phyloP scores from a whole-genome alignment of 2,329 filamentous ascomycete species.

The Sphaerulina populicola region DNA sequence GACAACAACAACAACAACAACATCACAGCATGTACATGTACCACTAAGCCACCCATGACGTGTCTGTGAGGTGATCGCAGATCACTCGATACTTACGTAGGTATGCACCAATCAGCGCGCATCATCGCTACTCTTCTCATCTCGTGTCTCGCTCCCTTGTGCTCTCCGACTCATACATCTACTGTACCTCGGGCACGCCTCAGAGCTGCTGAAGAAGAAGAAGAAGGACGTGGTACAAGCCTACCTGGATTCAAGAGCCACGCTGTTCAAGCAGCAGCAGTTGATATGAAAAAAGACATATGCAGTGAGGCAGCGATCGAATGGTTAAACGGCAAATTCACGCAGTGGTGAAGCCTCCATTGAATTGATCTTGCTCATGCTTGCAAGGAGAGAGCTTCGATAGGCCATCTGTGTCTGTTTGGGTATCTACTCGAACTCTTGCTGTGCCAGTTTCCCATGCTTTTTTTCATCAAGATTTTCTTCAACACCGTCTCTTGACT shows the following conservation, averaged over 20 bases:
- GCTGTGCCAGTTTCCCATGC: constrained; percentile 22
- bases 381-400: constrained; percentile 27
- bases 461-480: constrained; percentile 15
- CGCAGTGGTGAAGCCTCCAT: constrained; percentile 31
- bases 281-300: not conserved
- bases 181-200: too few species aligned
- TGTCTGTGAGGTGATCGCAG: not conserved
- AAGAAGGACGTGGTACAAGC: too few species aligned
- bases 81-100: not conserved
- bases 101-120: not conserved
- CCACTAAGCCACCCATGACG: not conserved
- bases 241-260: too few species aligned
- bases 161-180: too few species aligned
- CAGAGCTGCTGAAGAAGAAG: not conserved
- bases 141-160: too few species aligned
- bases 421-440: constrained; percentile 24
- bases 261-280: too few species aligned
- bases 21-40: not conserved
- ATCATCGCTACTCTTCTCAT: too few species aligned
- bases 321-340: constrained; percentile 32
- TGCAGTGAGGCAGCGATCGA: constrained; percentile 31
- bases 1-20: too few species aligned
- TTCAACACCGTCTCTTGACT: constrained; percentile 6
- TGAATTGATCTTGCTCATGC: constrained; percentile 33
- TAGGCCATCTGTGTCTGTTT: constrained; percentile 30